A percentile compares a stretch with the other conserved stretches of the same genome.
Conservation (phyloP, 306 rosid species). For the Amphicarpaea edgeworthii region DNA sequence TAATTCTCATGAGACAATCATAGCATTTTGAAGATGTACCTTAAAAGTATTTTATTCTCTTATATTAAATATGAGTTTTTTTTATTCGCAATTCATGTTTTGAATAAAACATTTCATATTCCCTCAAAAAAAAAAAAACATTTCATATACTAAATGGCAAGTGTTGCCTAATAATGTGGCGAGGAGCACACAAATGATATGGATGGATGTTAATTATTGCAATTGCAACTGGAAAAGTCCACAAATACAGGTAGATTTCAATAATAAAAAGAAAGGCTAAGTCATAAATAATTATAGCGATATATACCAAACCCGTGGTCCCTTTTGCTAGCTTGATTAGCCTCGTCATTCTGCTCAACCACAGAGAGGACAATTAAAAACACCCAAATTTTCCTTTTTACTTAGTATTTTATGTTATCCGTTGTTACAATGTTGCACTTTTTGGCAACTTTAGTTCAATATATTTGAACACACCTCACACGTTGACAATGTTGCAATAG, state of each 20-base stretch:
- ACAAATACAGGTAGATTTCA: neutral
- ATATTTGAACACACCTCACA: neutral
- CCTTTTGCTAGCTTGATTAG: neutral
- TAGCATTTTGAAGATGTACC: too few relatives aligned
- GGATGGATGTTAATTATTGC: neutral
- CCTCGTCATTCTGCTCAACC: neutral
- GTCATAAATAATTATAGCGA: neutral
- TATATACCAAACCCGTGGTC: neutral
- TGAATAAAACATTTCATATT: too few relatives aligned
- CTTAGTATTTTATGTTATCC: conserved; percentile 25
- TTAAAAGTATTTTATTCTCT: too few relatives aligned
- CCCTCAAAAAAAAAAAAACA: too few relatives aligned
- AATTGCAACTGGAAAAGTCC: neutral
- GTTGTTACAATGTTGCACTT: neutral
- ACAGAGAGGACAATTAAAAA: neutral
- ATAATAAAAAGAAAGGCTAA: neutral
- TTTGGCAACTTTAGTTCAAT: neutral
- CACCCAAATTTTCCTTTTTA: neutral
- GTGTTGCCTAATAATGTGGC: neutral
- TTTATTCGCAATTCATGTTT: too few relatives aligned
- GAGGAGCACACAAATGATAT: neutral
- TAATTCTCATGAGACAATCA: too few relatives aligned
- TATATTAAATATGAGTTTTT: too few relatives aligned
- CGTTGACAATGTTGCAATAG: neutral
- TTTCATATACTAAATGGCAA: too few relatives aligned